Evolutionary conservation across 177 flowering plant species (phyloP), one percentile per base, ranked within the genome.

Genomic region (Tripterygium wilfordii): DNA sequence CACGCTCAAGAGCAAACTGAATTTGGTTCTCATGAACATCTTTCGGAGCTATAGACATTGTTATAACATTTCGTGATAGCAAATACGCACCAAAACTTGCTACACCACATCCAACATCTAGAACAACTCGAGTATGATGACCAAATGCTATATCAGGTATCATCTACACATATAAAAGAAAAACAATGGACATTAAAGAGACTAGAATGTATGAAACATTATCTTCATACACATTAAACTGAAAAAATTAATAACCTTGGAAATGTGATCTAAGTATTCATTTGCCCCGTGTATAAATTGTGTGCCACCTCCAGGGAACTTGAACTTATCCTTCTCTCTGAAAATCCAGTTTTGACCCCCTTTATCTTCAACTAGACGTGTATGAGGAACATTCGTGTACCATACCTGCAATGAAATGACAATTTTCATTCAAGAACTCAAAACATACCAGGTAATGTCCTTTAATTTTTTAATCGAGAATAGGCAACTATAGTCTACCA

Each of bases 231-330:
- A 51, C 14, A 32, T 18, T 36, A 26, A 18, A 16, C 3, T 20
- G 9, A 16, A 35, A 36, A 49, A 29, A 1, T 21, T 30, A 44
- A 49, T 8, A 42, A 91, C 98, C 96, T 82, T 50, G 12, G 88
- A 71, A 37, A 92, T 86, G 72, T 88, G 94, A 77, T 82, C 71
- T 69, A 92, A 54, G 67, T 92, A 91, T 36, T 80, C 68, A 62
- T 88, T 70, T 22, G 94, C 96, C 36, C 95, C 95, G 46, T 82
- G 95, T 44, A 85, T 91, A 55, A 85, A 91, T 62, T 88, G 95
- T 8, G 96, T 85, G 14, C 96, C 98, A 35, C 98, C 98, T 61
- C 98, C 98, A 4, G 96, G 95, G 77, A 88, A 92, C 63, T 56
- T 86, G 48, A 92, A 92, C 67, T 82, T 92, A 53, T 82, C 78